Evolutionary conservation across 345 rosid species (phyloP), one percentile per base, ranked within the genome.

Genomic region (Trapa bicornis): DNA sequence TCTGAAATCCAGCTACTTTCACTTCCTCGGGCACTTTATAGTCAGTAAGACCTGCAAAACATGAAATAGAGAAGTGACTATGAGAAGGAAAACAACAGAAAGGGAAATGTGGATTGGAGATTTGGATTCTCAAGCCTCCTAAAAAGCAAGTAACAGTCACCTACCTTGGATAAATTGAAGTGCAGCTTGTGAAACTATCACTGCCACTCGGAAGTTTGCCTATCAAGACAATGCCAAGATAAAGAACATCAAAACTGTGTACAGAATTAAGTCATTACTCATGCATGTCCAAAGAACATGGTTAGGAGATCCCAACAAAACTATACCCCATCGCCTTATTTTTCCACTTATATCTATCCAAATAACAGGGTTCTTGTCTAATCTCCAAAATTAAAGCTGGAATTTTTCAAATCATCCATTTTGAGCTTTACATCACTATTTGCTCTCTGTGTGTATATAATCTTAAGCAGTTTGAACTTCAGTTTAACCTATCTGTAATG

Each of bases 121-220:
- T 66, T 39, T 65, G 43, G 61, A 47, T 13, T 15, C 6, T 22
- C 37, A 57, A 42, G 60, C 22, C 36, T 22, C n/a, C 32, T n/a
- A 9, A 10, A 29, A 48, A 66, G 11, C 3, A 67, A 50, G 38
- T 37, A 69, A 69, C 71, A n/a, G 84, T 80, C 77, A 90, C 97
- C 81, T 61, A 90, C 97, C 81, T 61, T 83, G 80, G 53, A 90
- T 83, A 66, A 90, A 93, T 61, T 87, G 94, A 75, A 93, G 85
- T 36, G 98, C 98, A 77, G 96, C 97, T 79, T 87, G 95, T 35
- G 98, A 90, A 72, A 93, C 98, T 78, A 93, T 74, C 41, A 93
- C 86, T 4, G 98, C 96, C 69, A 93, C 85, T 72, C 91, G 84
- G 63, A 93, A 83, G 69, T 85, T 90, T 72, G 86, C 91, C 97